These are phyloP conservation scores for Amanita pseudoporphyria DNA, from an alignment of 768 basidiomycete species.

Conservation along the genomic window DNA sequence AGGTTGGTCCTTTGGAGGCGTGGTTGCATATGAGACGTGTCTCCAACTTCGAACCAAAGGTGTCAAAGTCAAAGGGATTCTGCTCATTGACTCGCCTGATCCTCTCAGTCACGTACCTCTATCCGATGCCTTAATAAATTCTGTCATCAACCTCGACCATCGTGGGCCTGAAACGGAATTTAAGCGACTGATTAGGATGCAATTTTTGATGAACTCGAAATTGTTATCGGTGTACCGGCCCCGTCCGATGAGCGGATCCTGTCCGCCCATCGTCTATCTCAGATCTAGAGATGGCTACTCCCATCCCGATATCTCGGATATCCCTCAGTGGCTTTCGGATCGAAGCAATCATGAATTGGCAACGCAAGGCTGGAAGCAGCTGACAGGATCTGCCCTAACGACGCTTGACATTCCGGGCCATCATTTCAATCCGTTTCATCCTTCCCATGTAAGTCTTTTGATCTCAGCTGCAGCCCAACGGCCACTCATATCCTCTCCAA, in stretches of 20 bases:
- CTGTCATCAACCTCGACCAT: slow-evolving; percentile 25
- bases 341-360: slow-evolving; percentile 24
- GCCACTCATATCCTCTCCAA: neutral
- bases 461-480: neutral
- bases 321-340: slow-evolving; percentile 46
- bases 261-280: slow-evolving; percentile 36
- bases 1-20: slow-evolving; percentile 80
- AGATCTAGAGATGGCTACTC: slow-evolving; percentile 41
- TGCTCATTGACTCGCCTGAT: slow-evolving; percentile 60
- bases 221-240: slow-evolving; percentile 41
- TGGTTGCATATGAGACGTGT: slow-evolving; percentile 58
- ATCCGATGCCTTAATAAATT: slow-evolving; percentile 41
- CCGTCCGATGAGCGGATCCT: neutral
- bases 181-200: slow-evolving; percentile 28
- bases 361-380: slow-evolving; percentile 36
- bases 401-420: slow-evolving; percentile 53
- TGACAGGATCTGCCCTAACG: slow-evolving; percentile 27
- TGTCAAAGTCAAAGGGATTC: slow-evolving; percentile 39
- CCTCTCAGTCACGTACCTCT: slow-evolving; percentile 45
- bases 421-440: slow-evolving; percentile 52
- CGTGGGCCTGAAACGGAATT: slow-evolving; percentile 21
- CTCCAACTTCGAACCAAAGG: slow-evolving; percentile 36
- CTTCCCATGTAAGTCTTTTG: slow-evolving; percentile 31
- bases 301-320: slow-evolving; percentile 19
- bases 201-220: slow-evolving; percentile 39